Evolutionary conservation across 2,329 filamentous ascomycete species (phyloP).

Genomic region (Trichophyton rubrum): DNA sequence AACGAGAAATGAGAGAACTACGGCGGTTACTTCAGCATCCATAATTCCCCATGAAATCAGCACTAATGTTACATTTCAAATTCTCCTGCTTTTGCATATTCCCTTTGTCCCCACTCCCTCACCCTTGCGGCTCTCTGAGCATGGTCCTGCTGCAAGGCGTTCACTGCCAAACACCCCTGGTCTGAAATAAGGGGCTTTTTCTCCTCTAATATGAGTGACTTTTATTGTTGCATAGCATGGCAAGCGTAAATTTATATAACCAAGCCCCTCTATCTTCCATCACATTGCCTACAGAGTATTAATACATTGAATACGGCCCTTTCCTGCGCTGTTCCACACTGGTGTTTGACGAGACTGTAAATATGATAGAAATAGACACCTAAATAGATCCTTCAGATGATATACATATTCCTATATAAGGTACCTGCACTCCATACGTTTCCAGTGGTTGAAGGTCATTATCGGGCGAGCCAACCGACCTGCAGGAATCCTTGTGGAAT

Average conservation of each 20-base stretch:
- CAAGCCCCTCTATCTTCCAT: neutral
- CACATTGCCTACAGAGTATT: neutral
- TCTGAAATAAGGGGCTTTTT: neutral
- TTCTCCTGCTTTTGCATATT: neutral
- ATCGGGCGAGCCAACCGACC: too few species aligned
- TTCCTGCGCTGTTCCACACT: neutral
- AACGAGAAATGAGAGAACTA: conserved; percentile 10
- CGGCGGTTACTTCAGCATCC: conserved; percentile 6
- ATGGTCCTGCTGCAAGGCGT: neutral
- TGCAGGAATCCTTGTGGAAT: too few species aligned
- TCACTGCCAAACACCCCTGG: neutral
- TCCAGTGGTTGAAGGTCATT: too few species aligned
- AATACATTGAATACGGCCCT: neutral
- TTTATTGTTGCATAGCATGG: neutral
- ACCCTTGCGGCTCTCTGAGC: neutral
- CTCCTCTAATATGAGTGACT: neutral
- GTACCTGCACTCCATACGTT: too few species aligned
- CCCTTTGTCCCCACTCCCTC: neutral
- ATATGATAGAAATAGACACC: too few species aligned
- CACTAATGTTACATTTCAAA: neutral
- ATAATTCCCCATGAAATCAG: neutral
- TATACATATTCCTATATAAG: too few species aligned
- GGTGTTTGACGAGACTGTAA: too few species aligned
- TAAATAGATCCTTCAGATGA: too few species aligned
- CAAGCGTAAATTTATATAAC: neutral